These are phyloP conservation scores for Protostelium mycophagum DNA, from an alignment of 78 protist species.

Conservation along the genomic window DNA sequence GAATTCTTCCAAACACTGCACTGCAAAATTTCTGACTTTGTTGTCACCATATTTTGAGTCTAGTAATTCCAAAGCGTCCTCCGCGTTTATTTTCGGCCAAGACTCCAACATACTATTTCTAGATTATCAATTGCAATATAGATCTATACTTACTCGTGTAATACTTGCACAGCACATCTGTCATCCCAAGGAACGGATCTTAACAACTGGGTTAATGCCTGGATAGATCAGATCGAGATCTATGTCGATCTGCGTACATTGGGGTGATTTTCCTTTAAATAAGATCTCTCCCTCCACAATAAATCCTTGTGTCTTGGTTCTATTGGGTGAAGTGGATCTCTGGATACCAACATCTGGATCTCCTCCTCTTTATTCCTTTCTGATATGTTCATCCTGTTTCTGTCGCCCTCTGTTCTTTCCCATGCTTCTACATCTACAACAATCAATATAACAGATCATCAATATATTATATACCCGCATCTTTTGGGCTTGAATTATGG, in stretches of 20 bases:
- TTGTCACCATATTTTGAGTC: slow-evolving; percentile 73
- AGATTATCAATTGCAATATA: neutral
- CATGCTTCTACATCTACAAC: too few species aligned
- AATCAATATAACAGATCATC: too few species aligned
- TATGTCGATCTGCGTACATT: neutral
- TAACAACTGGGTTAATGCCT: neutral
- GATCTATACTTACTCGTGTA: neutral
- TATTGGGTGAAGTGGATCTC: slow-evolving; percentile 39
- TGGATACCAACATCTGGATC: too few species aligned
- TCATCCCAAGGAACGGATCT: neutral
- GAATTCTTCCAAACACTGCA: slow-evolving; percentile 58
- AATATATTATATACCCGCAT: too few species aligned
- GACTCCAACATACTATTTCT: neutral
- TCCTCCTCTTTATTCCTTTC: too few species aligned
- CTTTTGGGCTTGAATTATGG: slow-evolving; percentile 1
- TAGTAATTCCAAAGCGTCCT: slow-evolving; percentile 72
- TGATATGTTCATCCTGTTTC: too few species aligned
- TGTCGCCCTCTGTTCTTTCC: too few species aligned
- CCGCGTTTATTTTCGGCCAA: slow-evolving; percentile 57
- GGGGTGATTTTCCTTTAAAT: slow-evolving; percentile 17
- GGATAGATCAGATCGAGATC: neutral
- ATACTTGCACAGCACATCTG: neutral
- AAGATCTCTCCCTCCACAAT: slow-evolving; percentile 35
- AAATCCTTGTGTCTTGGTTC: slow-evolving; percentile 24
- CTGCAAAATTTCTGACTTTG: slow-evolving; percentile 75